phyloP scores from a whole-genome alignment of 345 rosid species.

The Orychophragmus violaceus region DNA sequence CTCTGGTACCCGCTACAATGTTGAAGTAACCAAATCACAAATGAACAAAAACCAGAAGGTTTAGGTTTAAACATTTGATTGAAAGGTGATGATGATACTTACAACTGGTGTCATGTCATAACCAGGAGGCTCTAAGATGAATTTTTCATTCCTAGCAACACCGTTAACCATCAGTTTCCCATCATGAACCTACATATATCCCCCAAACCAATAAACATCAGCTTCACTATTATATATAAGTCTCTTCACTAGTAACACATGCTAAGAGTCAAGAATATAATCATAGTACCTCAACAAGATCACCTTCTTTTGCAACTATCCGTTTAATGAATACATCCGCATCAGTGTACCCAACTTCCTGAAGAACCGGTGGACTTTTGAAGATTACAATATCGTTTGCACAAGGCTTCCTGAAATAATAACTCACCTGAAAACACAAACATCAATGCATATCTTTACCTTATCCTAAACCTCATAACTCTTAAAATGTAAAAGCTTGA shows the following conservation, averaged over 20 bases:
- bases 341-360: conserved; percentile 88
- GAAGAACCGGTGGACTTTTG: conserved; percentile 92
- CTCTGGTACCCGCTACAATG: conserved; percentile 60
- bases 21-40: not conserved
- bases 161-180: conserved; percentile 76
- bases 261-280: not conserved
- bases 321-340: conserved; percentile 93
- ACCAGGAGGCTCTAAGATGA: conserved; percentile 65
- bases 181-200: conserved; percentile 44
- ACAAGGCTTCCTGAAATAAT: conserved; percentile 90
- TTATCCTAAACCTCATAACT: conserved; percentile 3
- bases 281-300: conserved; percentile 66
- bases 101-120: conserved; percentile 80
- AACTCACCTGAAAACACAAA: conserved; percentile 53
- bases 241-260: not conserved
- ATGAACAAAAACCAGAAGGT: not conserved
- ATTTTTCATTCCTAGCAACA: conserved; percentile 54
- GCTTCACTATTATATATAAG: not conserved
- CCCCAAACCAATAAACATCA: not conserved
- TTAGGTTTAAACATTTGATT: not conserved
- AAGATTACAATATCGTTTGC: conserved; percentile 89
- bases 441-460: not conserved
- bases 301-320: conserved; percentile 89
- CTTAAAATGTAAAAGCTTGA: conserved; percentile 1
- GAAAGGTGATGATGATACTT: conserved; percentile 26